Percentiles rank a stretch among this genome's conserved stretches.
Evolutionary conservation across 164 flowering plant genomes (phyloP).

Genomic region (Nelumbo lutea): DNA sequence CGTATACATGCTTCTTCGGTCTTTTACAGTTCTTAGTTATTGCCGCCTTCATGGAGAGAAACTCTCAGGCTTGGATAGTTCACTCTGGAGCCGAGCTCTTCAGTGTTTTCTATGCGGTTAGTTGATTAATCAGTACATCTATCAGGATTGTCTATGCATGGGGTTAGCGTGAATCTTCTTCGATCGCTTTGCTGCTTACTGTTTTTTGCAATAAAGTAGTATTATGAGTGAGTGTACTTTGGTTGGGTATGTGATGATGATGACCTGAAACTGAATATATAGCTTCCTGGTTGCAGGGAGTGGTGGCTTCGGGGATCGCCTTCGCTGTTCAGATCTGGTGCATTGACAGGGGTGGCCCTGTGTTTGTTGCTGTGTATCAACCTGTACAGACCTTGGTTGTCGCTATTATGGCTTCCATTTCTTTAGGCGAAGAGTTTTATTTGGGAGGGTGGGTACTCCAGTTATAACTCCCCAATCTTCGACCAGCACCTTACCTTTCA

Average conservation of each 20-base stretch:
- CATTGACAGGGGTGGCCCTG: slow-evolving; percentile 99
- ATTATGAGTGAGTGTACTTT: no score
- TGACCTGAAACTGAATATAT: not conserved
- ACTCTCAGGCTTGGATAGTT: slow-evolving; percentile 67
- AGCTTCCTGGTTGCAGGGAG: slow-evolving; percentile 51
- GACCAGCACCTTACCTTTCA: not conserved
- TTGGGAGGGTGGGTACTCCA: slow-evolving; percentile 71
- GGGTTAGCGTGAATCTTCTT: no score
- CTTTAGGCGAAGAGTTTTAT: slow-evolving; percentile 92
- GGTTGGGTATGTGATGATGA: not conserved
- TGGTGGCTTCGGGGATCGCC: slow-evolving; percentile 97
- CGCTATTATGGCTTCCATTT: slow-evolving; percentile 86
- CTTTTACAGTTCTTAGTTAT: slow-evolving; percentile 78
- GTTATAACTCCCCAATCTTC: not conserved
- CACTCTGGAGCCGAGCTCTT: slow-evolving; percentile 80
- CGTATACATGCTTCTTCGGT: slow-evolving; percentile 93
- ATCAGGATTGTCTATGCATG: no score
- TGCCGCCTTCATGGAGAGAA: slow-evolving; percentile 63
- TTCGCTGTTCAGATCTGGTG: slow-evolving; percentile 99
- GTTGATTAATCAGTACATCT: slow-evolving; percentile 6
- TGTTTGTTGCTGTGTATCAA: slow-evolving; percentile 97
- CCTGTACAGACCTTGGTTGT: slow-evolving; percentile 98
- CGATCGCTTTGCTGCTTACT: no score
- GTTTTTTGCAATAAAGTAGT: no score
- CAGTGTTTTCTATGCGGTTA: slow-evolving; percentile 88